Base-by-base conservation (phyloP, 1,139 yeast species). In the Suhomyces taliae region DNA sequence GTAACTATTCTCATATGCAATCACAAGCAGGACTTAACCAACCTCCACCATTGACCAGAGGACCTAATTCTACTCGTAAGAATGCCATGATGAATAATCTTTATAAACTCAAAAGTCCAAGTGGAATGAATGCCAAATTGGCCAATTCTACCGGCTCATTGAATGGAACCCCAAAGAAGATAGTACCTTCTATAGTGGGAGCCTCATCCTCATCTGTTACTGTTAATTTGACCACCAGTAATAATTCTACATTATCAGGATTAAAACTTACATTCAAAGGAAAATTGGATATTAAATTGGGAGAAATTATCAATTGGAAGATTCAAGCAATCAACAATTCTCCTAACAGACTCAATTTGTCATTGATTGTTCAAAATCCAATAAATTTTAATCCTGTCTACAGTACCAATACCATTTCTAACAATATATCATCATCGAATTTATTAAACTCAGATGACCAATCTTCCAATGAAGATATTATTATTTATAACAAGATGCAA, bases 291-390 rank as follows among this genome's bases (percentile, higher is more conserved):
- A 81, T 85, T 7, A 71, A 74, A 52, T 64, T 85, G 11, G 95
- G 95, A 2, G 78, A 82, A 45, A 71, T 76, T 6, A 79, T 81
- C 54, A 75, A 72, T 45, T 83, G 93, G 88, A 78, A 76, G 46
- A 73, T 87, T 6, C 88, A 84, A 58, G 84, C 87, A 1, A 76
- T 86, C 46, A 88, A 87, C 66, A 76, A 76, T 49, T 72, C 84
- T 29, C 56, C 66, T 51, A 65, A 74, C 50, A 64, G 73, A 54
- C 65, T 83, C 63, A 69, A 78, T 56, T 55, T 84, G 27, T 67
- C 78, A n/a, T 57, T 74, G 33, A 55, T 71, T 34, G 67, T 68
- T 2, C 75, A 69, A 47, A 62, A 63, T 44, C 66, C 66, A 7
- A 53, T 59, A 24, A 62, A 58, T 45, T 62, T 56, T 47, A 58